Percentiles rank a stretch among this genome's conserved stretches.
phyloP scores from a whole-genome alignment of 2,329 filamentous ascomycete genomes.

The Cercospora zeae-maydis region DNA sequence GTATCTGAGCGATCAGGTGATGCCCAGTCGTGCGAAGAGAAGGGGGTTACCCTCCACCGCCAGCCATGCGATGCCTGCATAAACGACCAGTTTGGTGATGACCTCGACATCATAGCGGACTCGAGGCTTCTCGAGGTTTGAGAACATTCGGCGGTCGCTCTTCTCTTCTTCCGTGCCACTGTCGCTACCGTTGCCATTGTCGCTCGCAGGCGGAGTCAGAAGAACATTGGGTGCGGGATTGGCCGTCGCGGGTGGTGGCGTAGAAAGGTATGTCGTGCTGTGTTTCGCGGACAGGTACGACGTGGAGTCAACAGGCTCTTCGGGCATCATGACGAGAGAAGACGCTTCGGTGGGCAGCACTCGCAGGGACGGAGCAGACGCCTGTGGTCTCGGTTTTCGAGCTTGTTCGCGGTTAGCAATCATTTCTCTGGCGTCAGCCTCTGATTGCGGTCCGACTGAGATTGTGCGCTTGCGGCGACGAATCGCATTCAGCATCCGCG shows the following conservation, averaged over 20 bases:
- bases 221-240: constrained; percentile 34
- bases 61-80: constrained; percentile 86
- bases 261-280: constrained; percentile 26
- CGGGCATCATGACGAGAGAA: constrained; percentile 13
- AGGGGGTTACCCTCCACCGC: constrained; percentile 72
- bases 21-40: constrained; percentile 50
- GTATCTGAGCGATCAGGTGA: constrained; percentile 5
- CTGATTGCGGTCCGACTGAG: constrained; percentile 89
- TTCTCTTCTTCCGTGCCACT: constrained; percentile 37
- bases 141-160: constrained; percentile 67
- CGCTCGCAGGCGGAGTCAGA: constrained; percentile 35
- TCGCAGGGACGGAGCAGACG: constrained; percentile 11
- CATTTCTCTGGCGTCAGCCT: constrained; percentile 93
- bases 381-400: constrained; percentile 8
- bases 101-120: constrained; percentile 98
- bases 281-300: constrained; percentile 18
- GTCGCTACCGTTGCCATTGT: constrained; percentile 30
- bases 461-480: constrained; percentile 77
- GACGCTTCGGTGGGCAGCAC: not conserved
- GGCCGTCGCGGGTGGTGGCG: constrained; percentile 35
- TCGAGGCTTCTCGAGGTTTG: constrained; percentile 74
- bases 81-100: constrained; percentile 92
- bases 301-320: constrained; percentile 13
- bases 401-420: constrained; percentile 78
- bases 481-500: constrained; percentile 75